phyloP scores from a whole-genome alignment of 148 eudicot species.

The Limonium bicolor region DNA sequence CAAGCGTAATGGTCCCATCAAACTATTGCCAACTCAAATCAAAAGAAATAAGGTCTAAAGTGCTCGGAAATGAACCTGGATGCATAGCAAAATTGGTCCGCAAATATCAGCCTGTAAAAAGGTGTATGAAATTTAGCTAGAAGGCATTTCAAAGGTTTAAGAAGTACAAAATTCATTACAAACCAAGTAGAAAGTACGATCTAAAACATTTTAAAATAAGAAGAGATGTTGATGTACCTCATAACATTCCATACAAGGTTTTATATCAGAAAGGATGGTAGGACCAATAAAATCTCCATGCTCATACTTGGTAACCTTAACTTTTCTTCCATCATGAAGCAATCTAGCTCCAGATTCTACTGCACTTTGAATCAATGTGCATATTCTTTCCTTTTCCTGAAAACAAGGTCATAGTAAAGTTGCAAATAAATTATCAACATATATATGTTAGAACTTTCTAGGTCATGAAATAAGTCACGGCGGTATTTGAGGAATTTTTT shows the following conservation, averaged over 20 bases:
- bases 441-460: too few relatives aligned
- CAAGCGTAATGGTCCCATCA: background rate
- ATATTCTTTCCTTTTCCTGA: constrained; percentile 61
- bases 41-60: constrained; percentile 13
- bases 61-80: constrained; percentile 55
- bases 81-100: constrained; percentile 91
- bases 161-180: background rate
- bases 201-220: background rate
- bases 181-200: background rate
- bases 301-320: constrained; percentile 31
- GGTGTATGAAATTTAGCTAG: too few relatives aligned
- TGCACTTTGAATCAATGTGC: constrained; percentile 52
- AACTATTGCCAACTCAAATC: constrained; percentile 12
- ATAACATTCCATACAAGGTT: constrained; percentile 24
- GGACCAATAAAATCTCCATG: constrained; percentile 34
- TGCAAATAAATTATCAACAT: too few relatives aligned
- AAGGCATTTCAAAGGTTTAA: too few relatives aligned
- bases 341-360: constrained; percentile 61
- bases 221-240: constrained; percentile 16
- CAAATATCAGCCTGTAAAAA: constrained; percentile 79
- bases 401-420: too few relatives aligned
- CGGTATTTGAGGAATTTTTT: too few relatives aligned
- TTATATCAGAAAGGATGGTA: constrained; percentile 29
- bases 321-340: constrained; percentile 60
- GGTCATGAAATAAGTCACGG: too few relatives aligned